Evolutionary conservation across 192 early-diverging fungal species (phyloP).

Genomic region (Backusella circina): DNA sequence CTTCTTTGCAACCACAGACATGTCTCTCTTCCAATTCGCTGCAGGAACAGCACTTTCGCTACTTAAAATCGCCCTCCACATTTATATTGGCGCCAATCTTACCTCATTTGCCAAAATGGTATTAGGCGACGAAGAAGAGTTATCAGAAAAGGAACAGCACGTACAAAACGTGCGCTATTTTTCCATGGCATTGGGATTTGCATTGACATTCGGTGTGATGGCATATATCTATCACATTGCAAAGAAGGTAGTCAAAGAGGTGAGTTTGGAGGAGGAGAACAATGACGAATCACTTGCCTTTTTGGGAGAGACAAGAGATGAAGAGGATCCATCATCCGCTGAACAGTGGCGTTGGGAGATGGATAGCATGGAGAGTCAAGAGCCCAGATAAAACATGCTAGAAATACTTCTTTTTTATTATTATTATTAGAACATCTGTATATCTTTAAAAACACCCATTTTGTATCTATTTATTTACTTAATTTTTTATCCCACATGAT

Average conservation of each 20-base stretch:
- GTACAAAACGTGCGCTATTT: conserved; percentile 24
- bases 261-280: conserved; percentile 19
- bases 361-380: neutral
- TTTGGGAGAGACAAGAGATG: conserved; percentile 7
- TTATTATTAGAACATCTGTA: neutral
- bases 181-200: conserved; percentile 19
- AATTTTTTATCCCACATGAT: neutral
- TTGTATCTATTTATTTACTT: too few relatives aligned
- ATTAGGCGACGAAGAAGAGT: conserved; percentile 23
- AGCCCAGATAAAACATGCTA: neutral
- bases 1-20: conserved; percentile 51
- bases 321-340: neutral
- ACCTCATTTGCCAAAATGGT: conserved; percentile 43
- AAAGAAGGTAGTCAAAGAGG: conserved; percentile 40
- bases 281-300: conserved; percentile 17
- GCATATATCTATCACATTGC: conserved; percentile 46
- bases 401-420: neutral
- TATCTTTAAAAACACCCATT: neutral
- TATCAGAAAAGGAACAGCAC: conserved; percentile 3
- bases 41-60: conserved; percentile 55
- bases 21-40: conserved; percentile 41
- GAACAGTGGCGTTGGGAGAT: conserved; percentile 21
- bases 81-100: conserved; percentile 58
- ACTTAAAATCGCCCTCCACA: conserved; percentile 52
- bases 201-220: conserved; percentile 43